Percentiles rank a stretch among this genome's conserved stretches.
Evolutionary conservation across 768 basidiomycete genomes (phyloP).

Genomic region (Rhizopogon vesiculosus): DNA sequence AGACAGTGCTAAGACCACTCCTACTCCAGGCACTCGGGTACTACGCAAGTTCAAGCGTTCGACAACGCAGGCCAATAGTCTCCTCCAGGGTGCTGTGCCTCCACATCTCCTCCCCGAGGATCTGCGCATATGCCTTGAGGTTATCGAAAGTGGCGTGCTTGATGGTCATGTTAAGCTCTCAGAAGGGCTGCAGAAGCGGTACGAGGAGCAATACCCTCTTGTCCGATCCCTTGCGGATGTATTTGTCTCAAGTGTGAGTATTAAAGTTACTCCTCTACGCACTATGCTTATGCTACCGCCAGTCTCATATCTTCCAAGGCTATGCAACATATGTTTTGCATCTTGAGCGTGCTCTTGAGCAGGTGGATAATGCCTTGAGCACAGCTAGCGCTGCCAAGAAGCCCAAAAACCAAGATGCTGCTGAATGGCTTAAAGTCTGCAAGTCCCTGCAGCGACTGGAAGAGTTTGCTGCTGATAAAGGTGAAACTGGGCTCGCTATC

Average conservation of each 20-base stretch:
- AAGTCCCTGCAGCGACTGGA: slow-evolving; percentile 74
- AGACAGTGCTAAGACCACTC: slow-evolving; percentile 34
- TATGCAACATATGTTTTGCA: slow-evolving; percentile 95
- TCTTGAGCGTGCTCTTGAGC: slow-evolving; percentile 83
- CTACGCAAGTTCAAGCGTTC: slow-evolving; percentile 70
- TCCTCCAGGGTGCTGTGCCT: slow-evolving; percentile 50
- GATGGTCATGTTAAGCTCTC: slow-evolving; percentile 86
- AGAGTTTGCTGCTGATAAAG: slow-evolving; percentile 73
- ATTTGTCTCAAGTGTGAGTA: slow-evolving; percentile 87
- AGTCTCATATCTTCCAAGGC: slow-evolving; percentile 92
- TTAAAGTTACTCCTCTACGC: slow-evolving; percentile 3
- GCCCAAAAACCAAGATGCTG: slow-evolving; percentile 77
- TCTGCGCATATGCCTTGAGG: slow-evolving; percentile 78
- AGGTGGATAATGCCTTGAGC: slow-evolving; percentile 77
- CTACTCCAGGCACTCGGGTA: slow-evolving; percentile 39
- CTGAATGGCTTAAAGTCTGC: slow-evolving; percentile 76
- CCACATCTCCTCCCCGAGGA: slow-evolving; percentile 87
- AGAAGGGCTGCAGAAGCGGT: slow-evolving; percentile 81
- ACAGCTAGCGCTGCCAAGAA: slow-evolving; percentile 60
- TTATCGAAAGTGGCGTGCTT: slow-evolving; percentile 80
- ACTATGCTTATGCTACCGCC: slow-evolving; percentile 9
- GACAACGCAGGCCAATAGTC: slow-evolving; percentile 42
- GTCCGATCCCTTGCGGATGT: slow-evolving; percentile 92
- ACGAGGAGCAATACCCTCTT: slow-evolving; percentile 93
- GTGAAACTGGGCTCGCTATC: slow-evolving; percentile 93